Conservation (phyloP, 2,329 filamentous ascomycete genomes). For the Didymella arachidicola region DNA sequence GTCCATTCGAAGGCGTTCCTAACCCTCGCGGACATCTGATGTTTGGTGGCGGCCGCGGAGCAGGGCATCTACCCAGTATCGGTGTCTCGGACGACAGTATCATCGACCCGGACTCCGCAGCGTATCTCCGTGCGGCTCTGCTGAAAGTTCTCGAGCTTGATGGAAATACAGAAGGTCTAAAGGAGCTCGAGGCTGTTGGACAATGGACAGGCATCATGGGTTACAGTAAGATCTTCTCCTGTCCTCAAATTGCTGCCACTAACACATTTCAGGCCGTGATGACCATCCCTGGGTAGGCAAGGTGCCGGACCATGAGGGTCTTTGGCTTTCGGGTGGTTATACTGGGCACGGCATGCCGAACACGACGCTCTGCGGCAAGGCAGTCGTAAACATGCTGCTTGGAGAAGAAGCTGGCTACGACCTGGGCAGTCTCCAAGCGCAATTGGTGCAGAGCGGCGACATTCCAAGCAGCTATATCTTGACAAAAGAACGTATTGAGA, state of each 20-base stretch:
- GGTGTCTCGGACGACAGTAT: conserved; percentile 67
- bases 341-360: conserved; percentile 81
- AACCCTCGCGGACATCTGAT: conserved; percentile 66
- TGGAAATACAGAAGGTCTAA: conserved; percentile 46
- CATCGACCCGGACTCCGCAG: conserved; percentile 64
- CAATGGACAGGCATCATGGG: conserved; percentile 85
- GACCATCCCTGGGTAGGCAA: conserved; percentile 73
- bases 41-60: conserved; percentile 73
- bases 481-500: conserved; percentile 46
- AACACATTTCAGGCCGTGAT: conserved; percentile 56
- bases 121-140: conserved; percentile 62
- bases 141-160: conserved; percentile 48
- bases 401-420: conserved; percentile 50
- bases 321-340: conserved; percentile 72
- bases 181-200: conserved; percentile 57
- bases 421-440: conserved; percentile 32
- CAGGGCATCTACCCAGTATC: conserved; percentile 56
- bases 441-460: conserved; percentile 45
- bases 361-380: conserved; percentile 70
- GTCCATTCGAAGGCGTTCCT: conserved; percentile 59
- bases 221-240: conserved; percentile 51
- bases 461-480: conserved; percentile 51
- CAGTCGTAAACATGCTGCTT: conserved; percentile 67
- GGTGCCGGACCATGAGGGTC: conserved; percentile 65
- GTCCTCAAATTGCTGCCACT: neutral